Base-by-base conservation (phyloP, 495 filamentous ascomycete genomes). In the Lasiosphaeria ovina region DNA sequence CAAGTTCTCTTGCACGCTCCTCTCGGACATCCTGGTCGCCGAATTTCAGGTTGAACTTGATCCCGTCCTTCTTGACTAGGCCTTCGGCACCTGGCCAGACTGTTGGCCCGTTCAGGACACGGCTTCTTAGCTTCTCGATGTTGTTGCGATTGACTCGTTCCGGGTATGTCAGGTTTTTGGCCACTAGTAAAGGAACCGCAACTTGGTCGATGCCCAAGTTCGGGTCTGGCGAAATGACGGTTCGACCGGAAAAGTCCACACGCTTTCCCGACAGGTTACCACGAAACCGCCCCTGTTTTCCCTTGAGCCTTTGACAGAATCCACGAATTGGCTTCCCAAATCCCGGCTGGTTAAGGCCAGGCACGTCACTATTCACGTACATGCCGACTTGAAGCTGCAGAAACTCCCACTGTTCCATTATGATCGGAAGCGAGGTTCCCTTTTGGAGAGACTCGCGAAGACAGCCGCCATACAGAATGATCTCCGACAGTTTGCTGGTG, bases 351-450 rank as follows among this genome's bases (percentile, higher is more conserved):
- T 91, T 87, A 14, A 97, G 81, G 7, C 92, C 92, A 11, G 94
- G 94, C n/a, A 93, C 88, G 67, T 96, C 92, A 55, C 92, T 95
- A 79, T 98, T 97, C 64, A 98, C 93, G 69, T 98, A 97, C 79
- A 97, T 91, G 34, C 93, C 94, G 56, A 97, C 89, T 63, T 96
- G 92, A 8, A 96, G 77, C 67, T 97, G 92, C 66, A 98, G 78
- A 67, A 92, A 98, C 67, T 98, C 94, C 95, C 95, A 98, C 61
- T 94, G 92, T 74, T 98, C 94, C 90, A 98, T 96, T 55, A 98
- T 90, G 3, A 87, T 92, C 64, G 88, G 83, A 3, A 98, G 82
- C 6, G 90, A 85, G 8, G 90, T 87, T 44, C 94, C 95, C 63
- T 89, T 89, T 42, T 87, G 76, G 34, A 98, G 70, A 1, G 90